Evolutionary conservation across 2,329 filamentous ascomycete species (phyloP).

Genomic region (Ceratocystis eucalypticola): DNA sequence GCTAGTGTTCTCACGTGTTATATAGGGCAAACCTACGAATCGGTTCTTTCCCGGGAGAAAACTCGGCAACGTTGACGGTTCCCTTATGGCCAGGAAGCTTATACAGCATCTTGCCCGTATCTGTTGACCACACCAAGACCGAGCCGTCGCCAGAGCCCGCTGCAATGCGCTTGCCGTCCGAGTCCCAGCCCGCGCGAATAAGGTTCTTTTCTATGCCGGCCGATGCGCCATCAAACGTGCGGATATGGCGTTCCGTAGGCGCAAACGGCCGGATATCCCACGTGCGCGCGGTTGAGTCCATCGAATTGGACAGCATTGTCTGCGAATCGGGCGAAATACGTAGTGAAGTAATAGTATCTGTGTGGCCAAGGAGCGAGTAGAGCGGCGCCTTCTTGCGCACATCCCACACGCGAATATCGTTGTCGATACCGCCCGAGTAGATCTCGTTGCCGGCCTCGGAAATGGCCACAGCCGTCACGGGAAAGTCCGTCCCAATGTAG

Average conservation of each 20-base stretch:
- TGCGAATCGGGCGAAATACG: slow-evolving; percentile 88
- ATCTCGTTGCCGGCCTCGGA: slow-evolving; percentile 91
- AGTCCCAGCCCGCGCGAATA: slow-evolving; percentile 79
- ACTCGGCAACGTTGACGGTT: slow-evolving; percentile 86
- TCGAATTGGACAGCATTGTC: slow-evolving; percentile 76
- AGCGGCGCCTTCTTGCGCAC: slow-evolving; percentile 78
- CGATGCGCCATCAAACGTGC: slow-evolving; percentile 84
- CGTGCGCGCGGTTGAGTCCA: slow-evolving; percentile 85
- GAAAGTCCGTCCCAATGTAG: slow-evolving; percentile 81
- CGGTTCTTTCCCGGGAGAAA: slow-evolving; percentile 71
- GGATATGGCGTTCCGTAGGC: slow-evolving; percentile 68
- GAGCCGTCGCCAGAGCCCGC: slow-evolving; percentile 83
- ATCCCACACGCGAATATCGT: slow-evolving; percentile 96
- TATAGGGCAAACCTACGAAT: slow-evolving; percentile 54
- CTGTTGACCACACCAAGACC: slow-evolving; percentile 79
- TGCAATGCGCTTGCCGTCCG: slow-evolving; percentile 71
- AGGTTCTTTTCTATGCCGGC: slow-evolving; percentile 84
- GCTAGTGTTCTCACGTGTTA: background rate
- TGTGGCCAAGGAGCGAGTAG: slow-evolving; percentile 79
- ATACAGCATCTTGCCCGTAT: slow-evolving; percentile 80
- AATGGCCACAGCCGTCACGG: slow-evolving; percentile 81
- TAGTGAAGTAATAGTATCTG: slow-evolving; percentile 81
- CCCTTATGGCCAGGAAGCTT: slow-evolving; percentile 94
- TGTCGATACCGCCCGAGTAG: slow-evolving; percentile 89
- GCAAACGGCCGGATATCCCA: slow-evolving; percentile 97